Base-by-base conservation (phyloP, 805 yeast species). In the Saccharomyces kudriavzevii region DNA sequence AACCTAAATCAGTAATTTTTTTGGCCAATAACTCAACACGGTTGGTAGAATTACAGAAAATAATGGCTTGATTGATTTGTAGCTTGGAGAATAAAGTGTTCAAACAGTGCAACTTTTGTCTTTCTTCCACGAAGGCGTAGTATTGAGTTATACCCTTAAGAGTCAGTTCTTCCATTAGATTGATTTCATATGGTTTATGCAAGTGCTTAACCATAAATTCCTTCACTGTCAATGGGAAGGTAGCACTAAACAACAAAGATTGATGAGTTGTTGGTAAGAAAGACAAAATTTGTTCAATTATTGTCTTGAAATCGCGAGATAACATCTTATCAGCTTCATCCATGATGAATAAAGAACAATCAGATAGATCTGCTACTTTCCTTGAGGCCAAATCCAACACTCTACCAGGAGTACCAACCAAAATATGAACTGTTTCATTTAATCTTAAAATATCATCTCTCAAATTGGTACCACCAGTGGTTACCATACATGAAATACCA, bases 281-380 rank as follows among this genome's bases (percentile, higher is more conserved):
- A 47, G 77, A 76, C 63, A 94, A 77, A 57, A 92, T 87, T 70
- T 89, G 96, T 70, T 88, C 95, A 58, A 92, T 88, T 53, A 91
- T 84, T 35, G 82, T 80, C 61, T 87, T 86, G 72, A 94, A 94
- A 66, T 94, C 99, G 62, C 89, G 83, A 40, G 94, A 83, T 56
- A 94, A 80, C 87, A 94, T 88, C 72, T 94, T 94, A 73, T 94
- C 99, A 54, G 99, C 99, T 77, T 94, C 99, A 72, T 94, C 99
- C 97, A 94, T 90, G 52, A 95, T 84, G 69, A 94, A 90, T 70
- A 89, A 77, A 47, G 87, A 84, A 73, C 96, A 89, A 57, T 85
- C 87, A 52, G 88, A 83, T 56, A 94, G 80, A 67, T 92, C 96
- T 11, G 96, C 96, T 52, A 92, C 77, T 52, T 80, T 78, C 76